These are phyloP conservation scores for Terfezia boudieri DNA, from an alignment of 495 filamentous ascomycete genomes.

Conservation along the genomic window DNA sequence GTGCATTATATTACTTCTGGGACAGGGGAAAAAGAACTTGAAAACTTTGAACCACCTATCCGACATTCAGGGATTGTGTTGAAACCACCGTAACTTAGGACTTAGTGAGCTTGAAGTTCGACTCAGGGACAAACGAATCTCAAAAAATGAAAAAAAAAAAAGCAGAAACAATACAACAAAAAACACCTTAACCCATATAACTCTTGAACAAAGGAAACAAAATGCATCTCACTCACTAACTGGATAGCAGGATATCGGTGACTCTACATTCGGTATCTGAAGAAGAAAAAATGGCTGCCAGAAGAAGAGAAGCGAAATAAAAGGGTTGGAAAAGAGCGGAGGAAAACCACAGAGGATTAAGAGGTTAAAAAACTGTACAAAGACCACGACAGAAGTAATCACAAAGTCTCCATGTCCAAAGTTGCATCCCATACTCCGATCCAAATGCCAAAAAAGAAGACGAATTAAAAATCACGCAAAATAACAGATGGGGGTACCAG, in stretches of 20 bases:
- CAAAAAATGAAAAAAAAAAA: too few relatives aligned
- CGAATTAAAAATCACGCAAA: background rate
- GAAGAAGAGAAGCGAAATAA: constrained; percentile 3
- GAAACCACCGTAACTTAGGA: too few relatives aligned
- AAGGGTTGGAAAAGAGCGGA: constrained; percentile 1
- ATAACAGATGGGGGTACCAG: background rate
- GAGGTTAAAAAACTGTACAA: constrained; percentile 2
- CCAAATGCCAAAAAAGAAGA: constrained; percentile 17
- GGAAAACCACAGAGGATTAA: constrained; percentile 1
- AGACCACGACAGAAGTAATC: constrained; percentile 7
- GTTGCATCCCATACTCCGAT: constrained; percentile 19
- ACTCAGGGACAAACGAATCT: too few relatives aligned
- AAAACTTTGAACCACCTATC: too few relatives aligned
- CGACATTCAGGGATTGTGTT: too few relatives aligned
- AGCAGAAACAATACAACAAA: background rate
- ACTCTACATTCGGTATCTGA: background rate
- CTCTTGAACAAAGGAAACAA: background rate
- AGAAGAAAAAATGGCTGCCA: constrained; percentile 1
- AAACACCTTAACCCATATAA: background rate
- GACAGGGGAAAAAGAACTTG: too few relatives aligned
- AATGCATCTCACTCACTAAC: too few relatives aligned
- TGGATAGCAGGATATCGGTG: too few relatives aligned
- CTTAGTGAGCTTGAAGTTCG: too few relatives aligned
- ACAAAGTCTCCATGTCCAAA: constrained; percentile 15
- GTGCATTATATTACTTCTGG: too few relatives aligned